phyloP scores from a whole-genome alignment of 2,329 filamentous ascomycete genomes.

The Fusarium napiforme region DNA sequence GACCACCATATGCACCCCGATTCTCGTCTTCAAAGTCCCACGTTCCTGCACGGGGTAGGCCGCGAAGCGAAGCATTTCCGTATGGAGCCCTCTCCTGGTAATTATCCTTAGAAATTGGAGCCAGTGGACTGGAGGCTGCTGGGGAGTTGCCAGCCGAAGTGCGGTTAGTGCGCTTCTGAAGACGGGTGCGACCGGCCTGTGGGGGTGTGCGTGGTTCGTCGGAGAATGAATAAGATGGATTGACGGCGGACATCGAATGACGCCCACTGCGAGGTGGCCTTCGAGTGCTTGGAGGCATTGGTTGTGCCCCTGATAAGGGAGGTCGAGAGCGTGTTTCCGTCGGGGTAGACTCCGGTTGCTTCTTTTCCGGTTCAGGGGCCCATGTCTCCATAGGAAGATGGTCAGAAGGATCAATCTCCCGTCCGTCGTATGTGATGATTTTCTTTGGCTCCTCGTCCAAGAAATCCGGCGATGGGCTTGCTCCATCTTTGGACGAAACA shows the following conservation, averaged over 20 bases:
- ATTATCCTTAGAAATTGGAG: constrained; percentile 63
- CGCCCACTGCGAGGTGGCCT: constrained; percentile 64
- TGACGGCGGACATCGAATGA: constrained; percentile 57
- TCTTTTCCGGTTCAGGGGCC: constrained; percentile 78
- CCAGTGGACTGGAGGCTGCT: constrained; percentile 60
- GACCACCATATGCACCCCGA: constrained; percentile 57
- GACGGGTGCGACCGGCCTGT: constrained; percentile 62
- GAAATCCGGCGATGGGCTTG: constrained; percentile 52
- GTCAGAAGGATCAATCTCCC: constrained; percentile 83
- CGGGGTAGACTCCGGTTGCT: constrained; percentile 44
- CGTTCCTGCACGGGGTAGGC: constrained; percentile 58
- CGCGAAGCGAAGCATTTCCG: constrained; percentile 48
- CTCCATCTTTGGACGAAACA: constrained; percentile 46
- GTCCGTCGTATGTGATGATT: constrained; percentile 79
- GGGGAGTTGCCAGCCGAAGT: constrained; percentile 54
- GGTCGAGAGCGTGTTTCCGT: constrained; percentile 54
- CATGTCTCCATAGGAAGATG: constrained; percentile 81
- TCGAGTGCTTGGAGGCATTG: constrained; percentile 61
- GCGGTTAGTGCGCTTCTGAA: constrained; percentile 72
- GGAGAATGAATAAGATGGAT: constrained; percentile 46
- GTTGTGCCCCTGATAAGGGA: constrained; percentile 63
- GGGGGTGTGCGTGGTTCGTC: constrained; percentile 50
- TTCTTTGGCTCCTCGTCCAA: constrained; percentile 67
- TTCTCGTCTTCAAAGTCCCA: constrained; percentile 68
- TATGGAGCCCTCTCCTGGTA: constrained; percentile 57